A percentile compares a stretch with the other conserved stretches of the same genome.
Evolutionary conservation across 2,329 filamentous ascomycete genomes (phyloP).

Genomic region (Claviceps sp.): DNA sequence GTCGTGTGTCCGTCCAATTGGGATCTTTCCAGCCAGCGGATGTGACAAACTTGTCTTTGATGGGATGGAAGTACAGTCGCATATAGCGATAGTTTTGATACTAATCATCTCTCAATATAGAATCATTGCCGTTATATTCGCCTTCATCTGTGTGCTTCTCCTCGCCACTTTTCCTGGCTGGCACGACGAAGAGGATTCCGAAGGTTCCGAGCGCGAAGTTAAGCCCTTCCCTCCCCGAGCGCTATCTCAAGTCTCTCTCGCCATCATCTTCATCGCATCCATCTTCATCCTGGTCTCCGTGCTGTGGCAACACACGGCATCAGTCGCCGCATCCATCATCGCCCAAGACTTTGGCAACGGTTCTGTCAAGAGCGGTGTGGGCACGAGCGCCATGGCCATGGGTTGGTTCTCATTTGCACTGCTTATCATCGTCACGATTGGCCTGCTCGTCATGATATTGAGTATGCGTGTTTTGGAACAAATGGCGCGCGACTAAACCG

Average conservation of each 20-base stretch:
- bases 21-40: no score
- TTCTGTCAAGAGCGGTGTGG: slow-evolving; percentile 72
- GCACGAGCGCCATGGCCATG: slow-evolving; percentile 90
- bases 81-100: no score
- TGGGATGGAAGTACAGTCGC: no score
- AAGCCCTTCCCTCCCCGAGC: slow-evolving; percentile 88
- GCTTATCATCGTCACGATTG: slow-evolving; percentile 90
- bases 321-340: slow-evolving; percentile 86
- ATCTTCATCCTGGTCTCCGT: slow-evolving; percentile 64
- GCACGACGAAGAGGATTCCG: slow-evolving; percentile 78
- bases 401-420: slow-evolving; percentile 95
- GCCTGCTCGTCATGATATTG: slow-evolving; percentile 88
- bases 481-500: slow-evolving; percentile 22
- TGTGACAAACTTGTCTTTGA: no score
- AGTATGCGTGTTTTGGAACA: slow-evolving; percentile 72
- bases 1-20: no score
- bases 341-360: slow-evolving; percentile 89
- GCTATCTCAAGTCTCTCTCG: slow-evolving; percentile 83
- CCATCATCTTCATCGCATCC: slow-evolving; percentile 72
- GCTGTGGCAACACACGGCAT: slow-evolving; percentile 89
- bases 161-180: slow-evolving; percentile 95
- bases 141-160: slow-evolving; percentile 88
- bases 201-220: slow-evolving; percentile 75
- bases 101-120: slow-evolving; percentile 26
- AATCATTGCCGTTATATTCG: slow-evolving; percentile 95